Percentiles rank a stretch among this genome's conserved stretches.
phyloP scores from a whole-genome alignment of 805 yeast species.

The Candida ortonii region DNA sequence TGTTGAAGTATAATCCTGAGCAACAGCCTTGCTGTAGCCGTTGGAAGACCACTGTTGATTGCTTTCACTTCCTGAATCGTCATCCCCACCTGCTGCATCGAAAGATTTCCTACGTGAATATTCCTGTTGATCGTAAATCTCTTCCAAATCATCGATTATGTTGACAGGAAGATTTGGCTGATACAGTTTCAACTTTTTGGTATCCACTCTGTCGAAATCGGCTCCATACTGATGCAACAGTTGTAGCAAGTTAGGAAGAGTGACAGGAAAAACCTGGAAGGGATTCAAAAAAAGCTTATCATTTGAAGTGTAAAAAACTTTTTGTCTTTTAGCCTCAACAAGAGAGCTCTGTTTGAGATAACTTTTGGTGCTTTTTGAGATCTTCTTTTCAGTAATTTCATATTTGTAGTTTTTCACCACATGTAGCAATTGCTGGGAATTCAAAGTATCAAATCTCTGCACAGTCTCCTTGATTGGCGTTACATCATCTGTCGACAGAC shows the following conservation, averaged over 20 bases:
- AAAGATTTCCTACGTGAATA: constrained; percentile 21
- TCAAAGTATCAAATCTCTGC: constrained; percentile 52
- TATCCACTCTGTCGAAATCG: constrained; percentile 61
- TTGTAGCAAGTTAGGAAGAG: constrained; percentile 72
- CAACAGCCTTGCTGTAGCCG: constrained; percentile 2
- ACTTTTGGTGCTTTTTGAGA: constrained; percentile 51
- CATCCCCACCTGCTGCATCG: constrained; percentile 9
- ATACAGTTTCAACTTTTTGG: constrained; percentile 49
- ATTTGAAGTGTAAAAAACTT: constrained; percentile 23
- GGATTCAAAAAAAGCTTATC: constrained; percentile 48
- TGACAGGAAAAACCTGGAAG: constrained; percentile 50
- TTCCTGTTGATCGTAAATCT: constrained; percentile 46
- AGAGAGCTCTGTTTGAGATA: constrained; percentile 35
- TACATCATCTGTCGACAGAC: constrained; percentile 45
- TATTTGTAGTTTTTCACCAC: constrained; percentile 74
- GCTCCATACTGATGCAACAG: constrained; percentile 74
- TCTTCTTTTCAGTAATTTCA: constrained; percentile 74
- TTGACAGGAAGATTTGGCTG: constrained; percentile 74
- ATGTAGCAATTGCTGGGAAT: constrained; percentile 67
- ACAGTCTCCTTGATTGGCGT: constrained; percentile 58
- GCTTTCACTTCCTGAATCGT: constrained; percentile 15
- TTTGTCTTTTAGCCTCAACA: constrained; percentile 14
- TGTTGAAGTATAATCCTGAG: constrained; percentile 3
- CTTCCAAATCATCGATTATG: constrained; percentile 70
- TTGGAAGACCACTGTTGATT: constrained; percentile 3